Conservation (phyloP, 176 grass and related monocot species). For the Carex parvula region DNA sequence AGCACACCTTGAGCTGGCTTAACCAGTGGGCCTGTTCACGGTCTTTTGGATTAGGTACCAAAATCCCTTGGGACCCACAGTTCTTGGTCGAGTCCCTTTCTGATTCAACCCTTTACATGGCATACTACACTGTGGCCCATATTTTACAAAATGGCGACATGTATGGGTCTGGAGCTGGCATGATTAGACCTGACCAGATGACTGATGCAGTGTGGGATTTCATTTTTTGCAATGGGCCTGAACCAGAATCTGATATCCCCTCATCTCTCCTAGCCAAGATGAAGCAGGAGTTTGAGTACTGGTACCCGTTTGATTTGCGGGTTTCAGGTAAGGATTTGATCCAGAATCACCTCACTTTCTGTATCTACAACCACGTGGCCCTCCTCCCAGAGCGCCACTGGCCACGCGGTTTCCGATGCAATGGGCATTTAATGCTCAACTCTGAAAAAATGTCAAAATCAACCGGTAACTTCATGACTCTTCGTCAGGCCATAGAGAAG, state of each 20-base stretch:
- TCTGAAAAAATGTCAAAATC: slow-evolving; percentile 90
- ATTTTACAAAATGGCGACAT: slow-evolving; percentile 60
- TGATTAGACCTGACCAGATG: slow-evolving; percentile 53
- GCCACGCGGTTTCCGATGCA: slow-evolving; percentile 74
- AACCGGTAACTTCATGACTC: slow-evolving; percentile 73
- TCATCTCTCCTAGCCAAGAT: slow-evolving; percentile 49
- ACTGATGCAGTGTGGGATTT: slow-evolving; percentile 76
- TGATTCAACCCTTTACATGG: slow-evolving; percentile 84
- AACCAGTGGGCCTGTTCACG: slow-evolving; percentile 77
- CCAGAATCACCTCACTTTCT: slow-evolving; percentile 77
- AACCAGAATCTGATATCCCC: slow-evolving; percentile 46
- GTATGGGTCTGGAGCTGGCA: slow-evolving; percentile 49
- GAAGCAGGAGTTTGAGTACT: slow-evolving; percentile 80
- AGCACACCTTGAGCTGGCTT: slow-evolving; percentile 71
- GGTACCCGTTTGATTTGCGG: slow-evolving; percentile 80
- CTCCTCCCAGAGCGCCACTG: slow-evolving; percentile 62
- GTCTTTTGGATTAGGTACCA: slow-evolving; percentile 77
- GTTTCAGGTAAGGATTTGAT: slow-evolving; percentile 84
- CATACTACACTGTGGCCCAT: slow-evolving; percentile 66
- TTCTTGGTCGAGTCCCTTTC: slow-evolving; percentile 82
- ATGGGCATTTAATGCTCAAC: slow-evolving; percentile 87
- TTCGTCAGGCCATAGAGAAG: slow-evolving; percentile 52
- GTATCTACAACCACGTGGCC: slow-evolving; percentile 73
- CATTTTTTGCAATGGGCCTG: slow-evolving; percentile 50
- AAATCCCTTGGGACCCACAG: slow-evolving; percentile 67